Base-by-base conservation (phyloP, 176 grass and related monocot species). In the Chrysopogon serrulatus region DNA sequence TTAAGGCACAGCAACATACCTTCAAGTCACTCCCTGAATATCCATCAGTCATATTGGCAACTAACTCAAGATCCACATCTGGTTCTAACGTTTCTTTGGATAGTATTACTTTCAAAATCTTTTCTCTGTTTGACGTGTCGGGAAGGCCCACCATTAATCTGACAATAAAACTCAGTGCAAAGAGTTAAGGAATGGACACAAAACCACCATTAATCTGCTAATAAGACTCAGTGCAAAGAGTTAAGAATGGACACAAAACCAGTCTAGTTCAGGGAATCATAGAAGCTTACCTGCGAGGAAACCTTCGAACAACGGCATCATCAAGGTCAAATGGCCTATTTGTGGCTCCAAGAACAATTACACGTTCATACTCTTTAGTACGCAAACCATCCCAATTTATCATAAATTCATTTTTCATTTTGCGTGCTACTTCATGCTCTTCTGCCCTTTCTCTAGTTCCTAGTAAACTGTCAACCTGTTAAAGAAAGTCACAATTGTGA, bases 361-460 rank as follows among this genome's bases (percentile, higher is more conserved):
- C 86, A 15, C 90, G 87, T 74, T 97, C 95, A 48, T 80, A 66
- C 49, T 88, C 90, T 89, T 94, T 94, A 79, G 95, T 97, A 53
- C 81, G 80, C 44, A 97, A 41, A 27, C 92, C 95, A 77, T 97
- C 95, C 95, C 95, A 97, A 60, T 94, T 82, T 33, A 89, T 81
- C 95, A 94, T 92, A 76, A 97, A 94, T 68, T 97, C 95, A 79
- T 94, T 97, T 83, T 92, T 97, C 77, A 97, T 89, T 81, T 74
- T 92, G 23, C 86, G 83, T 83, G 83, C 87, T 32, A 78, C 64
- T 82, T 87, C 83, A 10, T 85, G 80, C 77, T 92, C 92, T 49
- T 68, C 65, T 6, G 41, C 73, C 44, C 77, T 89, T 71, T 85
- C 92, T 56, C 92, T 92, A 44, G 48, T 92, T 81, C 86, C 90